Conservation (phyloP, 179 eudicot species). For the Amaranthus tricolor region DNA sequence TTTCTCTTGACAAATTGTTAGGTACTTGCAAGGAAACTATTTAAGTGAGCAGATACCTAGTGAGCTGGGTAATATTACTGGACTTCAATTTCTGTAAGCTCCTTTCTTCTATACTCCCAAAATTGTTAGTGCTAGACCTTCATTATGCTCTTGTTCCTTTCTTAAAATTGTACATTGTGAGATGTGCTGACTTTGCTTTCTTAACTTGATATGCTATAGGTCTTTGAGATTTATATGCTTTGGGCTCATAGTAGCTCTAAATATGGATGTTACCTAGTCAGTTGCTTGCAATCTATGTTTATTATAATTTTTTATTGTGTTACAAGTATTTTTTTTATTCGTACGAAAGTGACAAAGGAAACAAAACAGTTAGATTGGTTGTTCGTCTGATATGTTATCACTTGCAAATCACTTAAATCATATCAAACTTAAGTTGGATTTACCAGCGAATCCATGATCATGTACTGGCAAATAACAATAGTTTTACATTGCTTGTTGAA, state of each 20-base stretch:
- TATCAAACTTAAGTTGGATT: background rate
- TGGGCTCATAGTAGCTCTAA: conserved; percentile 1
- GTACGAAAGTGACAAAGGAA: background rate
- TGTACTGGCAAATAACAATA: background rate
- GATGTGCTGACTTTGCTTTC: background rate
- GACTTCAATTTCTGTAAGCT: conserved; percentile 81
- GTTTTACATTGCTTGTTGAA: background rate
- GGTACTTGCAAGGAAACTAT: conserved; percentile 89
- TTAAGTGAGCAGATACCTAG: conserved; percentile 71
- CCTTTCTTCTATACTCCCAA: conserved; percentile 12
- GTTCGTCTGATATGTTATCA: background rate
- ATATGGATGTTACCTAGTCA: background rate
- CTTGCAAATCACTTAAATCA: background rate
- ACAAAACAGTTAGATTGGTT: background rate
- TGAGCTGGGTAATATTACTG: conserved; percentile 76
- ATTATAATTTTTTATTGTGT: background rate
- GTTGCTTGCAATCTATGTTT: background rate
- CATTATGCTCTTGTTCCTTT: conserved; percentile 14
- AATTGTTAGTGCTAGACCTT: conserved; percentile 15
- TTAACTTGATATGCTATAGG: background rate
- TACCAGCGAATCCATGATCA: background rate
- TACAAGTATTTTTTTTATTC: background rate
- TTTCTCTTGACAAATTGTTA: conserved; percentile 30
- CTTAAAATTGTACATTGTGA: background rate
- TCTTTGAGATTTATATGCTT: background rate